Conservation (phyloP, 495 filamentous ascomycete species). For the Tuber calosporum region DNA sequence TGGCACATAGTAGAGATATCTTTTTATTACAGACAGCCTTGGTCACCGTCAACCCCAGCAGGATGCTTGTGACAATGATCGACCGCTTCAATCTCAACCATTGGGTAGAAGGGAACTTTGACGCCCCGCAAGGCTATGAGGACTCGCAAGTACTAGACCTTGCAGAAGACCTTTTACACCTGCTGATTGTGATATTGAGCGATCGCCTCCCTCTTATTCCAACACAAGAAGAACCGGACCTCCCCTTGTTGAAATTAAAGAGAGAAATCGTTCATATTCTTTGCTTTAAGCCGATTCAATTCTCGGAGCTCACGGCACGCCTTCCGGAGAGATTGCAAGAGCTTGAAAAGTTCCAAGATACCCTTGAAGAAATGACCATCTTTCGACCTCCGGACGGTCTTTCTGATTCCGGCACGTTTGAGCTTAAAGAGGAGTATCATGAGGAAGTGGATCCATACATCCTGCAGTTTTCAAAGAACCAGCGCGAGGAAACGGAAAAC, state of each 20-base stretch:
- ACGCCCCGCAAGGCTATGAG: slow-evolving; percentile 62
- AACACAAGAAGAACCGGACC: slow-evolving; percentile 56
- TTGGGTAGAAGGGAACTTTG: slow-evolving; percentile 82
- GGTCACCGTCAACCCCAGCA: slow-evolving; percentile 73
- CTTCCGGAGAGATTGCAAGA: slow-evolving; percentile 82
- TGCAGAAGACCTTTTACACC: slow-evolving; percentile 88
- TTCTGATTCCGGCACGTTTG: slow-evolving; percentile 86
- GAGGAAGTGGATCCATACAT: slow-evolving; percentile 89
- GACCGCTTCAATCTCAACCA: slow-evolving; percentile 81
- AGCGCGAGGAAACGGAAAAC: slow-evolving; percentile 88
- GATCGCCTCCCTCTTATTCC: slow-evolving; percentile 76
- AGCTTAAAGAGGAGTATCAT: slow-evolving; percentile 75
- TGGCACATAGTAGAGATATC: slow-evolving; percentile 89
- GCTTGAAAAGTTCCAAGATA: slow-evolving; percentile 64
- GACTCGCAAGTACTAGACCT: slow-evolving; percentile 82
- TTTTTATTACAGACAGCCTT: slow-evolving; percentile 87
- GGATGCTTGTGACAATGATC: slow-evolving; percentile 80
- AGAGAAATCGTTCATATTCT: slow-evolving; percentile 88
- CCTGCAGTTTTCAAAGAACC: slow-evolving; percentile 90
- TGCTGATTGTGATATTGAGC: slow-evolving; percentile 82
- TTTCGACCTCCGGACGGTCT: slow-evolving; percentile 87
- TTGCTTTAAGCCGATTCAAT: slow-evolving; percentile 91
- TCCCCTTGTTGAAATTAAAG: slow-evolving; percentile 64
- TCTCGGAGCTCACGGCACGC: slow-evolving; percentile 75
- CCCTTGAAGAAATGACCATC: slow-evolving; percentile 79